Base-by-base conservation (phyloP, 306 rosid genomes). In the Dryas drummondii region DNA sequence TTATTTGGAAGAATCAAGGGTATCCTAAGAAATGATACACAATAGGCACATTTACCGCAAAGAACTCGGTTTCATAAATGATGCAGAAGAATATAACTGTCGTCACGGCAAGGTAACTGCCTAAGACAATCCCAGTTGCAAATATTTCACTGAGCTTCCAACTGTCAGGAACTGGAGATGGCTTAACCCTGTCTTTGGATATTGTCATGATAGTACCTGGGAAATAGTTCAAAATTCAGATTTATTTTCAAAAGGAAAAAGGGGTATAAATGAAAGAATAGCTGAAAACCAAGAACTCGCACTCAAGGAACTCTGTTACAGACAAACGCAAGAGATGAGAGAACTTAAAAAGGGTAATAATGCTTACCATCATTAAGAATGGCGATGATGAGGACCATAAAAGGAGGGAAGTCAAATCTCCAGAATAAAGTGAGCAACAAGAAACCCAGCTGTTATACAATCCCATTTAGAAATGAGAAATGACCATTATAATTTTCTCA, bases 141-240 rank as follows among this genome's bases (percentile, higher is more conserved):
- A 74, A 74, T 17, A 74, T 74, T 41, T 74, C 78, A 74, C 63
- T 50, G 22, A 74, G 78, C 53, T 47, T 72, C 76, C 76, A 72
- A 45, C 76, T 72, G 48, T 72, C 76, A 26, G 68, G 76, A 59
- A 58, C 15, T 63, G 71, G 78, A 37, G 78, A 74, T 74, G 78
- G 78, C 63, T 74, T 74, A 7, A 74, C 71, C 44, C 22, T 61
- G 78, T 74, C 78, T 51, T 74, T 74, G 70, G 78, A 74, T 32
- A 74, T 74, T 27, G 78, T 74, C 78, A 74, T 74, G 8, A 63
- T 74, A 5, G 71, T 74, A 5, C 78, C 63, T 74, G 53, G 52
- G 7, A 72, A 58, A 9, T 5, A 47, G 56, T 60, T 72, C 47
- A 27, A 72, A 14, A 10, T 26, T 46, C 12, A 27, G 55, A 6